These are phyloP conservation scores for Stromatinia cepivora DNA, from an alignment of 2,329 filamentous ascomycete species.

Conservation along the genomic window DNA sequence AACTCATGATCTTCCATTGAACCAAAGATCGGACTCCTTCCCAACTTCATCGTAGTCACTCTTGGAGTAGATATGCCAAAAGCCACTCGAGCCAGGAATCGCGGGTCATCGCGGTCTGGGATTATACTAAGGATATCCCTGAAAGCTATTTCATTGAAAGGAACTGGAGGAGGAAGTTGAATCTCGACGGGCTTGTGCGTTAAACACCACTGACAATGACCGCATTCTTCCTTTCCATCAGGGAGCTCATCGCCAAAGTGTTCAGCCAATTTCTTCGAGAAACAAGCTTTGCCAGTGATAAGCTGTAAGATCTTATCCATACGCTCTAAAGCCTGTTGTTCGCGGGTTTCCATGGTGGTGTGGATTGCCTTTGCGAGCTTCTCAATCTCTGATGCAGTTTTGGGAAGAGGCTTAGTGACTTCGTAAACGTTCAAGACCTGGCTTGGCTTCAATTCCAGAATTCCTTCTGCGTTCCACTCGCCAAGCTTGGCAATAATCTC, in stretches of 20 bases:
- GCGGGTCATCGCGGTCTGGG: slow-evolving; percentile 54
- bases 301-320: slow-evolving; percentile 53
- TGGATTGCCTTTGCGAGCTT: slow-evolving; percentile 51
- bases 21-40: slow-evolving; percentile 49
- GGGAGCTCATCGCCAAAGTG: slow-evolving; percentile 59
- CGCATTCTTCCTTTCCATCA: slow-evolving; percentile 48
- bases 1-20: slow-evolving; percentile 58
- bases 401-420: slow-evolving; percentile 50
- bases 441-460: slow-evolving; percentile 52
- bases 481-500: slow-evolving; percentile 57
- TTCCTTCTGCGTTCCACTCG: slow-evolving; percentile 50
- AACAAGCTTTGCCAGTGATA: slow-evolving; percentile 53
- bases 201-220: slow-evolving; percentile 55
- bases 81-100: slow-evolving; percentile 59
- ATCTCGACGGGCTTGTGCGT: slow-evolving; percentile 45
- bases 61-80: slow-evolving; percentile 63
- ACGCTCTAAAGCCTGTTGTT: slow-evolving; percentile 54
- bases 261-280: slow-evolving; percentile 52
- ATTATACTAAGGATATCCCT: slow-evolving; percentile 47
- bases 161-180: slow-evolving; percentile 44
- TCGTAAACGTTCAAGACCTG: slow-evolving; percentile 57
- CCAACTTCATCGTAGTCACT: slow-evolving; percentile 50
- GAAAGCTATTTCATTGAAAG: slow-evolving; percentile 46
- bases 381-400: slow-evolving; percentile 45
- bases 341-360: slow-evolving; percentile 51